Evolutionary conservation across 2,329 filamentous ascomycete genomes (phyloP).

Genomic region (Cytospora leucostoma): DNA sequence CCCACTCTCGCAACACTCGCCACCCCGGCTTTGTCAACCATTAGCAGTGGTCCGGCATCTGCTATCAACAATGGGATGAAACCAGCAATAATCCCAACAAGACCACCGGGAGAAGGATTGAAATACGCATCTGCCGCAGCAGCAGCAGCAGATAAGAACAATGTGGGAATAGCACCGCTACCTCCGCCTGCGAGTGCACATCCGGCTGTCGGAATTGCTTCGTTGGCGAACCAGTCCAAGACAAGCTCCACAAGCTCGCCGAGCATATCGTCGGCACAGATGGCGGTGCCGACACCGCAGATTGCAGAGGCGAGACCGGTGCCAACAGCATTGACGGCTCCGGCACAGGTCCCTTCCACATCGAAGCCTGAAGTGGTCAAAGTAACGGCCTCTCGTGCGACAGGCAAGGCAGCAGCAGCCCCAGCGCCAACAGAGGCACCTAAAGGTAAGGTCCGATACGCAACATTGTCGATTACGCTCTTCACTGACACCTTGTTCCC

Average conservation of each 20-base stretch:
- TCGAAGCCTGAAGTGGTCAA: slow-evolving; percentile 38
- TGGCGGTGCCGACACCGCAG: slow-evolving; percentile 41
- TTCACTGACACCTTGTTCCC: slow-evolving; percentile 29
- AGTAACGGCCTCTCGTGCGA: slow-evolving; percentile 42
- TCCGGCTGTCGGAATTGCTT: slow-evolving; percentile 44
- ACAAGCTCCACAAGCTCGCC: slow-evolving; percentile 59
- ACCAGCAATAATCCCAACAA: slow-evolving; percentile 81
- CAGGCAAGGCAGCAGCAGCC: slow-evolving; percentile 47
- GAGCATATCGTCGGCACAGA: slow-evolving; percentile 49
- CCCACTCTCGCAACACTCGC: slow-evolving; percentile 92
- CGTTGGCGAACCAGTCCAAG: slow-evolving; percentile 57
- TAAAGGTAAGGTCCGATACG: slow-evolving; percentile 42
- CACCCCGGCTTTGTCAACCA: slow-evolving; percentile 61
- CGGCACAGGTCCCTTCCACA: slow-evolving; percentile 34
- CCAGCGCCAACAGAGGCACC: slow-evolving; percentile 46
- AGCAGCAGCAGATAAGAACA: slow-evolving; percentile 85
- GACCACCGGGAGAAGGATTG: slow-evolving; percentile 83
- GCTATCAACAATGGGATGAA: slow-evolving; percentile 70
- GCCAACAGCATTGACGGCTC: slow-evolving; percentile 34
- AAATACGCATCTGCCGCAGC: slow-evolving; percentile 98
- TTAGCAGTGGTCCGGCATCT: slow-evolving; percentile 56
- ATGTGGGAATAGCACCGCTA: slow-evolving; percentile 88
- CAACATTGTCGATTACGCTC: slow-evolving; percentile 15
- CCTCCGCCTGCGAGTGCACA: slow-evolving; percentile 78
- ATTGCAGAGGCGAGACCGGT: slow-evolving; percentile 39